Evolutionary conservation across 2,329 filamentous ascomycete genomes (phyloP), one percentile per base, ranked within the genome.

Genomic region (Phoma sp.): DNA sequence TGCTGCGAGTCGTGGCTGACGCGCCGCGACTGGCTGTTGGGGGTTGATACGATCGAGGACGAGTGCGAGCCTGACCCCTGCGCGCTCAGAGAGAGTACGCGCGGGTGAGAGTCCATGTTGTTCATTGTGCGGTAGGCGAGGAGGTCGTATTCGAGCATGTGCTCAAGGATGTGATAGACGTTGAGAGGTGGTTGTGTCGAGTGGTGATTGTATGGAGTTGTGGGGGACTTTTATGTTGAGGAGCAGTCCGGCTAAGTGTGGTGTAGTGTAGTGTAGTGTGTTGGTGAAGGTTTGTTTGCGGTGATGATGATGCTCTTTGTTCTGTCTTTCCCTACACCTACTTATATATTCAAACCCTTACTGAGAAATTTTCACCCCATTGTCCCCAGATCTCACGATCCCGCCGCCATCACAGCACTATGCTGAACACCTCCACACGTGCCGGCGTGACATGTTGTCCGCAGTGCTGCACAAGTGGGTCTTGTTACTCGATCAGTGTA

Each of bases 71-170:
- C 32, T n/a, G 58, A 56, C 25, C 35, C 22, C 25, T 18, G 18
- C 18, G 52, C 42, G 37, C 54, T 57, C 33, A 67, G 61, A 14
- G 62, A 63, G 2, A 66, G 57, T 29, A 67, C 14, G 51, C 64
- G 62, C 3, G 64, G 64, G 56, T 67, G 64, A 22, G 41, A 60
- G 44, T 67, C 64, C 24, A 55, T 47, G 52, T 47, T 64, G 53
- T 45, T 58, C 63, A 66, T 67, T 25, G 57, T 65, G 54, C 32
- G 27, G 41, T 39, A 36, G 45, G 51, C 32, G 41, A 52, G 43
- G 42, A 58, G 45, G 35, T 50, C 46, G 55, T 48, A 25, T 24
- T 48, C 33, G 10, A 42, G 24, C 46, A 55, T 40, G 33, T 43
- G 14, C 30, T 22, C 35, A 22, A 36, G 10, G 23, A 29, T 32